Evolutionary conservation across 2,329 filamentous ascomycete species (phyloP).

Genomic region (Endocalyx cinctus): DNA sequence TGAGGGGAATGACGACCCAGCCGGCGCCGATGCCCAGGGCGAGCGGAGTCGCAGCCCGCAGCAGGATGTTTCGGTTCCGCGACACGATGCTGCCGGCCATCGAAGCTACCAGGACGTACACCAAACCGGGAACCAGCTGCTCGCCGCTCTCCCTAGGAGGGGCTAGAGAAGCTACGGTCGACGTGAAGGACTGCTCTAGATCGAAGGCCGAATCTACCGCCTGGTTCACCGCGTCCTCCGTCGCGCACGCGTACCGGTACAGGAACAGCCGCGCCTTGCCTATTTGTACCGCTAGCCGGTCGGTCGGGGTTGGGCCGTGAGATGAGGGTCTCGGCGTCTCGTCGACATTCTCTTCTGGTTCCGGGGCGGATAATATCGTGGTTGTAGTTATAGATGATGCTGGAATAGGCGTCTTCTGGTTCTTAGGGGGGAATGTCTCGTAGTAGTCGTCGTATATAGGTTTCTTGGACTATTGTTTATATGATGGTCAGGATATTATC

Average conservation of each 20-base stretch:
- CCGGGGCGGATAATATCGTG: slow-evolving; percentile 11
- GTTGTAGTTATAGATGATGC: slow-evolving; percentile 15
- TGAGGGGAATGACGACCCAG: slow-evolving; percentile 81
- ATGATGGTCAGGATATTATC: no score
- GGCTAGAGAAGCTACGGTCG: slow-evolving; percentile 82
- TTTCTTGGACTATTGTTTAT: slow-evolving; percentile 45
- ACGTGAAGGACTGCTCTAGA: slow-evolving; percentile 85
- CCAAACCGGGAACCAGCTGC: slow-evolving; percentile 78
- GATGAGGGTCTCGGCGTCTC: slow-evolving; percentile 7
- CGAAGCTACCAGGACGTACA: slow-evolving; percentile 89
- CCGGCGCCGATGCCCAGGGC: slow-evolving; percentile 78
- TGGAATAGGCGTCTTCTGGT: no score
- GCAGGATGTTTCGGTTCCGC: slow-evolving; percentile 78
- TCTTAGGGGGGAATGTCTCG: slow-evolving; percentile 40
- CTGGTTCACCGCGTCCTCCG: slow-evolving; percentile 79
- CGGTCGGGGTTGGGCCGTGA: slow-evolving; percentile 71
- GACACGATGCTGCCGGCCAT: slow-evolving; percentile 94
- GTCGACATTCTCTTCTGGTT: slow-evolving; percentile 26
- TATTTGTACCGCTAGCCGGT: slow-evolving; percentile 80
- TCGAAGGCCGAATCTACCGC: slow-evolving; percentile 75
- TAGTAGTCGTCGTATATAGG: slow-evolving; percentile 76
- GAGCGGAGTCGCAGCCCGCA: slow-evolving; percentile 72
- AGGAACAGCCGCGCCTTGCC: slow-evolving; percentile 74
- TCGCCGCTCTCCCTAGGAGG: slow-evolving; percentile 83
- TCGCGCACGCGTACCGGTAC: slow-evolving; percentile 66